These are phyloP conservation scores for Fusarium vanettenii DNA, from an alignment of 2,329 filamentous ascomycete genomes.

Conservation along the genomic window DNA sequence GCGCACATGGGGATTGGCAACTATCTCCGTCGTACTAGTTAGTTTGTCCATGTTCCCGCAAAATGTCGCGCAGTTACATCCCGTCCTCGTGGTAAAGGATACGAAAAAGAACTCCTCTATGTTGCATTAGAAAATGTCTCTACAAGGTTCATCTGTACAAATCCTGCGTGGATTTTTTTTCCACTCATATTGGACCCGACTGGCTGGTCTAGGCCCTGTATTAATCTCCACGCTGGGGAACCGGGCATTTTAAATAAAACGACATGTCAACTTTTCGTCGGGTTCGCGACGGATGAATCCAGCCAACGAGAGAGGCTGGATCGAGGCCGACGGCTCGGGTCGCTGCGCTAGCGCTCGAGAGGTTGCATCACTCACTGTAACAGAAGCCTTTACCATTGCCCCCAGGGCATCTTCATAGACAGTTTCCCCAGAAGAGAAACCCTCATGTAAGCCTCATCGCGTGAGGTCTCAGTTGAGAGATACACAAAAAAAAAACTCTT, in stretches of 20 bases:
- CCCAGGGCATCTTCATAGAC: not conserved
- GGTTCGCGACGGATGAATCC: not conserved
- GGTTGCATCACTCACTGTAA: not conserved
- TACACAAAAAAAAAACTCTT: not conserved
- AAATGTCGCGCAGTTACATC: not conserved
- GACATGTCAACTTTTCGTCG: not conserved
- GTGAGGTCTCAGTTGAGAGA: not conserved
- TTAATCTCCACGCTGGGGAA: constrained; percentile 2
- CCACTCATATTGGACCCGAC: not conserved
- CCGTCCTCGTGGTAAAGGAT: not conserved
- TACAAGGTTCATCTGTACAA: not conserved
- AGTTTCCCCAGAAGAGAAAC: not conserved
- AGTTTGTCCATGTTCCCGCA: not conserved
- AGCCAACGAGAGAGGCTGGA: constrained; percentile 2
- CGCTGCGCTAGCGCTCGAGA: constrained; percentile 27
- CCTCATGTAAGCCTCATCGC: not conserved
- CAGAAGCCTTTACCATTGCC: not conserved
- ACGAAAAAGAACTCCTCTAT: not conserved
- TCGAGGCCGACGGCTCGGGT: constrained; percentile 22
- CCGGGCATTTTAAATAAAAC: not conserved
- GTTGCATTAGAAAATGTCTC: not conserved
- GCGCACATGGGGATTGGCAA: not conserved
- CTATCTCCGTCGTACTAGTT: not conserved
- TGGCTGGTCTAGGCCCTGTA: not conserved
- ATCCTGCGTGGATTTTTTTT: not conserved